A percentile compares a stretch with the other conserved stretches of the same genome.
Conservation (phyloP, 2,329 filamentous ascomycete species). For the Epicoccum sorghinum region DNA sequence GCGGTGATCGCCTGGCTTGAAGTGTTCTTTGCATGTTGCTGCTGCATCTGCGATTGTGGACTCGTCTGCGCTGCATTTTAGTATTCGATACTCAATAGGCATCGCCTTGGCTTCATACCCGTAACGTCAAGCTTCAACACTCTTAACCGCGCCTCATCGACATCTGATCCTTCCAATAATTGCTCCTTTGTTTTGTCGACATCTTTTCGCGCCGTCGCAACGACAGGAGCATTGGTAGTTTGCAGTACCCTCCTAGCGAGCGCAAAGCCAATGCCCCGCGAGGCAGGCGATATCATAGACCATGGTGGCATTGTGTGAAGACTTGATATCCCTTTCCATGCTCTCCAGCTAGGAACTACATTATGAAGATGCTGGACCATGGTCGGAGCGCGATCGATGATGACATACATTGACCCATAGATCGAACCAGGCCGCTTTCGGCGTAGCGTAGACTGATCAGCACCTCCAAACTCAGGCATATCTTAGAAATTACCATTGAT, state of each 20-base stretch:
- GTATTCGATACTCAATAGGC: background rate
- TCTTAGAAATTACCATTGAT: background rate
- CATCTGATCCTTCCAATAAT: conserved; percentile 58
- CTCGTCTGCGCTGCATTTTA: conserved; percentile 59
- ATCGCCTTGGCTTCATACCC: conserved; percentile 48
- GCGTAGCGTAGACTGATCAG: background rate
- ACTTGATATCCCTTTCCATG: conserved; percentile 2
- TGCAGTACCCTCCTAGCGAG: conserved; percentile 64
- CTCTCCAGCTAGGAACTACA: background rate
- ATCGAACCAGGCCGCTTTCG: conserved; percentile 26
- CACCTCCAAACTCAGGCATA: background rate
- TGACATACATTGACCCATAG: conserved; percentile 32
- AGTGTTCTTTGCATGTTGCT: conserved; percentile 59
- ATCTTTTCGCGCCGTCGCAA: conserved; percentile 65
- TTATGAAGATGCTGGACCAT: conserved; percentile 10
- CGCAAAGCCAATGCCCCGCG: conserved; percentile 67
- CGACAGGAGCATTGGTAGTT: conserved; percentile 63
- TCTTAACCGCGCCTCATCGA: conserved; percentile 56
- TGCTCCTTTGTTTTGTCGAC: conserved; percentile 55
- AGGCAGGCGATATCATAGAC: conserved; percentile 63
- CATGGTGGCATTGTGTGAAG: conserved; percentile 51
- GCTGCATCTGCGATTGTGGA: conserved; percentile 64
- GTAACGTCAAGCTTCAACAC: conserved; percentile 63
- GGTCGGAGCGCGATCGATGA: conserved; percentile 36
- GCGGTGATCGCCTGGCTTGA: conserved; percentile 56